Evolutionary conservation across 1,139 yeast genomes (phyloP).

Genomic region (Lodderomyces orthopsilosis): DNA sequence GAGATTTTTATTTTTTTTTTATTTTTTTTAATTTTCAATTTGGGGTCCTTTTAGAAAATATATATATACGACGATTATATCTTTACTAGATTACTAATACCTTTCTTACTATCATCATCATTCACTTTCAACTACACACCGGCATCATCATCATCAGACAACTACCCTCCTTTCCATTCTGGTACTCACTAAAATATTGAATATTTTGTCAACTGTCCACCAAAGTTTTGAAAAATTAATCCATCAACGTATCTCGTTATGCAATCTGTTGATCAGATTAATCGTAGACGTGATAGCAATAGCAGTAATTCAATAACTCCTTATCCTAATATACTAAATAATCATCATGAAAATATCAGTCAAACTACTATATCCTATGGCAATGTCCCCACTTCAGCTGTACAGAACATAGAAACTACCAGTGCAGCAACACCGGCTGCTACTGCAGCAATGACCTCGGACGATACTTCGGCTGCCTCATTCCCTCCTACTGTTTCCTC

Average conservation of each 20-base stretch:
- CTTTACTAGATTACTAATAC: no score
- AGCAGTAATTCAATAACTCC: background rate
- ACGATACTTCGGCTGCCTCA: background rate
- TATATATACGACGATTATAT: no score
- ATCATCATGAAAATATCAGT: conserved; percentile 1
- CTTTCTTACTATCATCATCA: no score
- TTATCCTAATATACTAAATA: background rate
- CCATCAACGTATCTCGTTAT: background rate
- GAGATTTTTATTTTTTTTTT: no score
- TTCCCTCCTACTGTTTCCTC: background rate
- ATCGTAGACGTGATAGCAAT: background rate
- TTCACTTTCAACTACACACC: no score
- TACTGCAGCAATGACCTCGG: background rate
- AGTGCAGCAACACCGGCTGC: background rate
- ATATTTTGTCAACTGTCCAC: no score
- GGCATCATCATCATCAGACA: no score
- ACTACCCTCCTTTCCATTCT: no score
- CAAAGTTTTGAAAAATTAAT: no score
- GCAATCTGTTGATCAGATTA: conserved; percentile 2
- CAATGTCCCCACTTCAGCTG: background rate
- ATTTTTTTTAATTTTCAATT: no score
- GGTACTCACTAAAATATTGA: no score
- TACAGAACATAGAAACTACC: background rate
- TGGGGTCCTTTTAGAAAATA: no score
- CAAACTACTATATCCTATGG: background rate